These are phyloP conservation scores for Capsicum chinense DNA, from an alignment of 257 asterid species.

Conservation along the genomic window DNA sequence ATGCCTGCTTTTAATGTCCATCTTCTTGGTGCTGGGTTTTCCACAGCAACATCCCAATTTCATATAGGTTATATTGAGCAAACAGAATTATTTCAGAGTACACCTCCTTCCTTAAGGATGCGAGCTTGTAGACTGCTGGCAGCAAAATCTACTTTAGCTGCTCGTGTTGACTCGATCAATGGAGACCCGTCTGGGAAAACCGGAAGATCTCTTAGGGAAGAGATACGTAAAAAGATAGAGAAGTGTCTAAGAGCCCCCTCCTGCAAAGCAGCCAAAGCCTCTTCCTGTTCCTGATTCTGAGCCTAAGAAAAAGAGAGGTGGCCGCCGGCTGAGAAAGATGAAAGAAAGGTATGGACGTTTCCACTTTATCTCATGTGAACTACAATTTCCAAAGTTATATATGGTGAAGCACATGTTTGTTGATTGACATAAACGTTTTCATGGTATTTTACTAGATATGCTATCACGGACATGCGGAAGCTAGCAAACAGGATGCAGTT, in stretches of 20 bases:
- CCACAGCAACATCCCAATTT: slow-evolving; percentile 85
- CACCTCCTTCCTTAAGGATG: slow-evolving; percentile 90
- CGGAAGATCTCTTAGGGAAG: slow-evolving; percentile 77
- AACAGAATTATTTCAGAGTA: slow-evolving; percentile 79
- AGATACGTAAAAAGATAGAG: slow-evolving; percentile 85
- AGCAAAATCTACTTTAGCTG: slow-evolving; percentile 88
- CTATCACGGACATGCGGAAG: slow-evolving; percentile 96
- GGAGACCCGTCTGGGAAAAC: slow-evolving; percentile 87
- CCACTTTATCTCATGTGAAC: neutral
- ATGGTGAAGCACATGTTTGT: slow-evolving; percentile 1
- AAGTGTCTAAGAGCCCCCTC: slow-evolving; percentile 99
- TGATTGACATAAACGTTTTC: slow-evolving; percentile 28
- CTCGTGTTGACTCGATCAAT: slow-evolving; percentile 88
- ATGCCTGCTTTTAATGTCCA: slow-evolving; percentile 99
- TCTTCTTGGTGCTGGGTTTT: slow-evolving; percentile 98
- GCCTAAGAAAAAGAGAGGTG: slow-evolving; percentile 98
- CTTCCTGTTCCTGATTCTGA: slow-evolving; percentile 99
- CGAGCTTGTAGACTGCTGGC: slow-evolving; percentile 95
- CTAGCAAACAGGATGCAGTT: slow-evolving; percentile 96
- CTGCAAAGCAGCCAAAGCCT: slow-evolving; percentile 97
- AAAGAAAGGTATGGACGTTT: slow-evolving; percentile 74
- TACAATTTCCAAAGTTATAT: neutral
- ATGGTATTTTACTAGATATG: slow-evolving; percentile 61
- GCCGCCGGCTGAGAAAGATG: slow-evolving; percentile 93
- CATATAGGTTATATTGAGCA: slow-evolving; percentile 94